A percentile compares a stretch with the other conserved stretches of the same genome.
Conservation (phyloP, 257 asterid genomes). For the Primulina huaijiensis region DNA sequence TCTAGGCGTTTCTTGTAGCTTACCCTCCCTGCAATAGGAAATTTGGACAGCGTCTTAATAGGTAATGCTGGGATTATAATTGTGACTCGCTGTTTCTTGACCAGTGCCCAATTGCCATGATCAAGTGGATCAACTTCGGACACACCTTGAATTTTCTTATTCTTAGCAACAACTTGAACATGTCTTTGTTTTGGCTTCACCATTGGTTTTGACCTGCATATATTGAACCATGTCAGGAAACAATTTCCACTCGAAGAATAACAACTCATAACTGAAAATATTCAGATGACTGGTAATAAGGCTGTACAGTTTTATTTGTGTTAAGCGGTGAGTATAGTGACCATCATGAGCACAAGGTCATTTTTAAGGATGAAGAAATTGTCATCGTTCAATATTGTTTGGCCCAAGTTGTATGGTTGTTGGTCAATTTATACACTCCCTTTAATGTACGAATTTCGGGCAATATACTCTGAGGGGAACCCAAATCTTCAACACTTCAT, state of each 20-base stretch:
- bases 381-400: not conserved
- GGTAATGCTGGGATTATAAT: conserved; percentile 78
- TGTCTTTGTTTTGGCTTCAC: conserved; percentile 53
- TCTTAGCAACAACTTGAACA: conserved; percentile 34
- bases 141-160: conserved; percentile 34
- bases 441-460: not conserved
- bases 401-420: not conserved
- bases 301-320: not conserved
- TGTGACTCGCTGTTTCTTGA: conserved; percentile 79
- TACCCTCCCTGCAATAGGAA: conserved; percentile 34
- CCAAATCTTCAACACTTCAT: not conserved
- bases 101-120: conserved; percentile 65
- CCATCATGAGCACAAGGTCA: not conserved
- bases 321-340: not conserved
- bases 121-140: conserved; percentile 27
- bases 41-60: conserved; percentile 28
- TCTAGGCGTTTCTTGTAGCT: conserved; percentile 35
- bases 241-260: conserved; percentile 4
- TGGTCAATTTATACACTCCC: not conserved
- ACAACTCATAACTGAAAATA: not conserved
- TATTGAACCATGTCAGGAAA: conserved; percentile 1
- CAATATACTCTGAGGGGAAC: not conserved
- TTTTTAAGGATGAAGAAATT: not conserved
- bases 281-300: not conserved
- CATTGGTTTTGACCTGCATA: conserved; percentile 43